A percentile compares a stretch with the other conserved stretches of the same genome.
phyloP scores from a whole-genome alignment of 2,329 filamentous ascomycete genomes.

The Blumeriella jaapii region DNA sequence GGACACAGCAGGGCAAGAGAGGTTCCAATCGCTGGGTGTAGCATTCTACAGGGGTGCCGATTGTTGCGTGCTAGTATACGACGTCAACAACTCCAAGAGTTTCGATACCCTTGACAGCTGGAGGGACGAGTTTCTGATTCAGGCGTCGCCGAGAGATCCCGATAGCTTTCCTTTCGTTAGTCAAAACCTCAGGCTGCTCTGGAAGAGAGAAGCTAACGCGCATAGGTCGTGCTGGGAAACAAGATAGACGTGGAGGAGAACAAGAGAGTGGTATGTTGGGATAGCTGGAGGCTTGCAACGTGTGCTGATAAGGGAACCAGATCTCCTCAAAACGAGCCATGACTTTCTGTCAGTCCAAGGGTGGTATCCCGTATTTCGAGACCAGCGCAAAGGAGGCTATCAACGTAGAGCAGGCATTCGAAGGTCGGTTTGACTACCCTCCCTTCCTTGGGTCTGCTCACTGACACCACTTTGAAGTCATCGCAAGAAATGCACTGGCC shows the following conservation, averaged over 20 bases:
- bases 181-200: constrained; percentile 29
- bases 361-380: constrained; percentile 97
- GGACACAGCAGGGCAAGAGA: constrained; percentile 95
- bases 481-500: constrained; percentile 86
- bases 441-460: not conserved
- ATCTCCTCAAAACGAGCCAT: constrained; percentile 93
- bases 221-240: constrained; percentile 85
- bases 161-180: constrained; percentile 95
- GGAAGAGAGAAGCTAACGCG: constrained; percentile 3
- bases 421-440: constrained; percentile 32
- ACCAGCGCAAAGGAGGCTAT: constrained; percentile 98
- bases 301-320: constrained; percentile 32
- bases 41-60: constrained; percentile 96
- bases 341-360: constrained; percentile 96
- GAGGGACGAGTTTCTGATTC: constrained; percentile 96
- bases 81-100: constrained; percentile 98
- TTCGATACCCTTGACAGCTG: constrained; percentile 98
- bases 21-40: constrained; percentile 93
- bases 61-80: constrained; percentile 95
- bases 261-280: constrained; percentile 66
- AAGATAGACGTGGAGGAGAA: constrained; percentile 98
- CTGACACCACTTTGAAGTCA: constrained; percentile 48
- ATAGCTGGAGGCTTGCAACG: not conserved
- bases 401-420: constrained; percentile 85
- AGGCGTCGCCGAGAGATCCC: constrained; percentile 90